Evolutionary conservation across 805 yeast species (phyloP), one percentile per base, ranked within the genome.

Genomic region (Tetrapisispora arboricola): DNA sequence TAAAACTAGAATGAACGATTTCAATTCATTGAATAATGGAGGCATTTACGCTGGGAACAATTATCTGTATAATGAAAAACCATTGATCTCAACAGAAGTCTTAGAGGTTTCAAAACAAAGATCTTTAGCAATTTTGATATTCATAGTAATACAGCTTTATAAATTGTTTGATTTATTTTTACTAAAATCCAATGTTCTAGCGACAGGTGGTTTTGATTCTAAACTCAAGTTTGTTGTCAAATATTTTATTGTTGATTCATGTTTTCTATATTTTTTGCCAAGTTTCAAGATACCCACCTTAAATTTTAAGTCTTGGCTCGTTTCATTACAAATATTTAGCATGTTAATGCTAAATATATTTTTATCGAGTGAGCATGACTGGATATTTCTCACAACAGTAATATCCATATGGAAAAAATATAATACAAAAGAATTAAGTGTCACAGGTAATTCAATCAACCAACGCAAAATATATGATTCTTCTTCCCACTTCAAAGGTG

Each of bases 21-120:
- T 28, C n/a, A 28, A 28, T 28, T 15, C 31, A n/a, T n/a, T 28
- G 18, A 29, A 25, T 25, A 36, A 9, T 25, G 24, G 18, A 31
- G n/a, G n/a, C 28, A n/a, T 36, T 24, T 10, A 30, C 17, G 12
- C 20, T 17, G n/a, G 24, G 12, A 32, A 11, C 20, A 20, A 32
- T 32, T 32, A 32, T 32, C 20, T 32, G 8, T 19, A 19, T 13
- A 32, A 15, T 32, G 39, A 28, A 36, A 25, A 15, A 32, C 67
- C 79, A 3, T 62, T 83, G 32, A 76, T 90, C 32, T 84, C 95
- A 0, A 69, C 76, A 13, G 63, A 70, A 6, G 65, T 78, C 2
- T 55, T 88, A 20, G 95, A 86, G 47, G 73, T 75, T 6, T 84
- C 84, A 2, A 75, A 84, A 12, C 98, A 90, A 59, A 67, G 95